Percentiles rank a stretch among this genome's conserved stretches.
Conservation (phyloP, 768 basidiomycete genomes). For the Hypholoma sublateritium region DNA sequence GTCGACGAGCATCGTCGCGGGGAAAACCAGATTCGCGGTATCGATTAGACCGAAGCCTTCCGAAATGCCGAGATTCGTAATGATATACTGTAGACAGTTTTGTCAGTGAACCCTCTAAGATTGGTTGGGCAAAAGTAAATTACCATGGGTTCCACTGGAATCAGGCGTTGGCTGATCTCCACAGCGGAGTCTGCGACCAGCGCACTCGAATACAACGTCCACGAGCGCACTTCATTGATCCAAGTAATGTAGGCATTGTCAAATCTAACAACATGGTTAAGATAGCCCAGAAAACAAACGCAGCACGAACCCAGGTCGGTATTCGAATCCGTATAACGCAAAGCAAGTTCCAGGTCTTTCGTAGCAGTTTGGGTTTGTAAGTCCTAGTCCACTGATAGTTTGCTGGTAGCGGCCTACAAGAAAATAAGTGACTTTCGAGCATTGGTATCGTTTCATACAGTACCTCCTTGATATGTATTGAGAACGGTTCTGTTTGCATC, state of each 20-base stretch:
- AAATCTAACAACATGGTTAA: conserved; percentile 33
- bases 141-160: conserved; percentile 72
- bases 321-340: conserved; percentile 47
- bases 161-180: conserved; percentile 52
- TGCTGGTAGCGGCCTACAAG: conserved; percentile 57
- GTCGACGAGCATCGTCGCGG: conserved; percentile 64
- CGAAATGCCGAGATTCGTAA: conserved; percentile 68
- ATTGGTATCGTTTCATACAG: background rate
- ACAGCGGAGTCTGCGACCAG: conserved; percentile 46
- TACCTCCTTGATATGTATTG: conserved; percentile 64
- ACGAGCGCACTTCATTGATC: conserved; percentile 58
- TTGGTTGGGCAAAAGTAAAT: background rate
- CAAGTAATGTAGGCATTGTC: conserved; percentile 65
- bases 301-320: conserved; percentile 40
- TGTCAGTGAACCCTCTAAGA: conserved; percentile 23
- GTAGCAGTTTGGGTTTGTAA: conserved; percentile 67
- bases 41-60: conserved; percentile 64
- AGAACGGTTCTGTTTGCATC: conserved; percentile 43
- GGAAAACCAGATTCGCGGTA: conserved; percentile 47
- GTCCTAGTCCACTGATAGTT: conserved; percentile 63
- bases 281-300: conserved; percentile 10
- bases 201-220: conserved; percentile 55
- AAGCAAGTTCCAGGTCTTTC: conserved; percentile 34
- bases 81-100: conserved; percentile 49
- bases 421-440: conserved; percentile 18